Evolutionary conservation across 768 basidiomycete genomes (phyloP), one percentile per base, ranked within the genome.

Genomic region (Hydnum rufescens): DNA sequence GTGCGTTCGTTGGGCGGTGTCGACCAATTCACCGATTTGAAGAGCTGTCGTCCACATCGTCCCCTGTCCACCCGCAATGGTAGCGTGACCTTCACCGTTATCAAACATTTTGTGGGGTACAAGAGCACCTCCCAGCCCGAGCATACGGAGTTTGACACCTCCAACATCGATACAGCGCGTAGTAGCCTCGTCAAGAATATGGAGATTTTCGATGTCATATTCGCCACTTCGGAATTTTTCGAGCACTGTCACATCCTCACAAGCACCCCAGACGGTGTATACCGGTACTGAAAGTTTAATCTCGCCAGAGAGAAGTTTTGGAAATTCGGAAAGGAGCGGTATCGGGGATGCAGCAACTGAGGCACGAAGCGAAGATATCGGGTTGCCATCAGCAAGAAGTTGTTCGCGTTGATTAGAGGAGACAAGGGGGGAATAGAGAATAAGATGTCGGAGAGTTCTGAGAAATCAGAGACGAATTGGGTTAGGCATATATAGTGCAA

Each of bases 21-120:
- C 95, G 46, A 97, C 83, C 49, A 99, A 82, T 65, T 99, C 93
- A 54, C 95, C 95, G 36, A 99, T 85, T 65, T 99, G 95, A 25
- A 99, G 74, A 3, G 88, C 85, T 0, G 93, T 97, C 0, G 88
- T 86, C 95, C 95, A 99, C 81, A 97, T 93, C 19, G 92, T 97
- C 29, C 95, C 95, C 61, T 88, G 83, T 1, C 90, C 95, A 32
- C 95, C 95, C 0, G 95, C 93, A 57, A 99, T 95, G n/a, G 93
- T 96, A 6, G 88, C 92, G 43, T 70, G 78, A 2, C 92, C 93
- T 47, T 93, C 87, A 0, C 93, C 86, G 57, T 89, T 89, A 67
- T 88, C 84, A 60, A 92, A 89, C 71, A 89, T 75, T 65, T 96
- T 96, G 71, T 96, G 90, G 39, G 80, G 77, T 4, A 95, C 89